Conservation (phyloP, 1,284 basidiomycete genomes). For the Chondrostereum purpureum region DNA sequence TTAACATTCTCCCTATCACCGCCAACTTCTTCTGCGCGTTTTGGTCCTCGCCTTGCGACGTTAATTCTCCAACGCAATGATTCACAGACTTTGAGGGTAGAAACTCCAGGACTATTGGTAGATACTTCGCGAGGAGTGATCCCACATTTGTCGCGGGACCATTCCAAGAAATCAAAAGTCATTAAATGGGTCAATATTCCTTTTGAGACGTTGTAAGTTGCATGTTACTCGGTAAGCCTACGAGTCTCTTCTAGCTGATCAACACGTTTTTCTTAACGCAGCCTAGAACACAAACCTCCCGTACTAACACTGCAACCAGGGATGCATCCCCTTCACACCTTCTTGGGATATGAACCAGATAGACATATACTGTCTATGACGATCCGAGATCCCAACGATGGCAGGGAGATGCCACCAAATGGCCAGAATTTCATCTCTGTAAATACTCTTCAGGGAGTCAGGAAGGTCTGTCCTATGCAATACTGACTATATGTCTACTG, state of each 20-base stretch:
- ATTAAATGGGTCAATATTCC: conserved; percentile 62
- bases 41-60: conserved; percentile 24
- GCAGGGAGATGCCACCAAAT: conserved; percentile 63
- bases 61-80: conserved; percentile 16
- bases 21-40: conserved; percentile 6
- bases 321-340: conserved; percentile 46
- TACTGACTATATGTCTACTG: conserved; percentile 3
- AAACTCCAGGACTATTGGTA: conserved; percentile 57
- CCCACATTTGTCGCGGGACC: conserved; percentile 67
- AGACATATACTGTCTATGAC: conserved; percentile 54
- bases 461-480: conserved; percentile 52
- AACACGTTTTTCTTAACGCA: conserved; percentile 20
- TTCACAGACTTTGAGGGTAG: conserved; percentile 20
- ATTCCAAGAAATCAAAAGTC: conserved; percentile 38
- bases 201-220: conserved; percentile 77
- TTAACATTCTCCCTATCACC: not conserved
- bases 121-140: conserved; percentile 66
- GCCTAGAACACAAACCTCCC: conserved; percentile 57
- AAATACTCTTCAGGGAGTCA: conserved; percentile 60
- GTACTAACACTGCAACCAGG: conserved; percentile 49
- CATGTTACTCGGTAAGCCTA: conserved; percentile 11
- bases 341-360: conserved; percentile 45
- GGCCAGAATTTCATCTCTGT: conserved; percentile 50
- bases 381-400: conserved; percentile 60
- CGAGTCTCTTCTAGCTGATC: not conserved